Base-by-base conservation (phyloP, 2,329 filamentous ascomycete species). In the Arthrobotrys sphaeroides region DNA sequence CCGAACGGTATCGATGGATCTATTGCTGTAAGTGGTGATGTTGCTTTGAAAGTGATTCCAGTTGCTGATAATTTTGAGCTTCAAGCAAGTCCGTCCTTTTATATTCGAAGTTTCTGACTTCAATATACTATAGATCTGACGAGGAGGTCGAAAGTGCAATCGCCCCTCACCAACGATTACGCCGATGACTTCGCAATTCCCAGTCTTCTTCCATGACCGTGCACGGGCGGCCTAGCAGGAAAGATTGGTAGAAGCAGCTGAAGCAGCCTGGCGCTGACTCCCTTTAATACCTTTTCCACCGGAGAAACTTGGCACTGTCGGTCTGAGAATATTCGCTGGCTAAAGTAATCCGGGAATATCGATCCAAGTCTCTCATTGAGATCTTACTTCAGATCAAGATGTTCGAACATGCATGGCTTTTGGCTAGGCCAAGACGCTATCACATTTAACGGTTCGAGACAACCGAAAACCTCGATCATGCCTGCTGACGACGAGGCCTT, bases 401-500 rank as follows among this genome's bases (percentile, higher is more conserved):
- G 20, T 22, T 22, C 31, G n/a, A 55, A 55, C 22, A 42, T 62
- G 57, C 57, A 62, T 47, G 43, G 57, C 10, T 16, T 26, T 40
- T 22, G 49, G 49, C 28, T 38, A 5, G 18, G 51, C 51, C 51
- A 55, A 55, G 51, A 36, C 51, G 51, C 51, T 55, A 55, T 55
- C 28, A 55, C 28, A 38, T 38, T 55, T 36, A 55, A 24, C 60
- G 40, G 61, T 20, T 66, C 38, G 28, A 55, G 61, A 55, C 45
- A 38, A 55, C 62, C 55, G 55, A 45, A 16, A 57, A 31, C 49
- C 20, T 33, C 55, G 47, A 72, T 64, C 57, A 55, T 70, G 53
- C 36, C 49, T 49, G 67, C 60, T 73, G 68, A 73, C 49, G 60
- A 73, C 51, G 36, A 26, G 49, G 10, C 5, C 28, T 66, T 57